phyloP scores from a whole-genome alignment of 176 grass and related monocot species.

The Triticum aestivum region DNA sequence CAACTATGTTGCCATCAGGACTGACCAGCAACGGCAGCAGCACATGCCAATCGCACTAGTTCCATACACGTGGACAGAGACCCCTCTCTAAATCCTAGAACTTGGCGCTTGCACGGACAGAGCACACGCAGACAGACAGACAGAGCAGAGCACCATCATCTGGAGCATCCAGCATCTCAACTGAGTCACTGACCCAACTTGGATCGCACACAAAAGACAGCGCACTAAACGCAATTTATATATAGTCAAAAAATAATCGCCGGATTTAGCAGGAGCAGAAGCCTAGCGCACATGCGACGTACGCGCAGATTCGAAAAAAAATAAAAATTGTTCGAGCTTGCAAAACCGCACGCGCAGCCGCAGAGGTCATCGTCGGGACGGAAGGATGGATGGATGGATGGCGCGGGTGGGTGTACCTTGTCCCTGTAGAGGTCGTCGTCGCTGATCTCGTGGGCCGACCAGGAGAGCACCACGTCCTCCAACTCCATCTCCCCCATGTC shows the following conservation, averaged over 20 bases:
- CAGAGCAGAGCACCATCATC: neutral
- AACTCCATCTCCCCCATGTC: constrained; percentile 16
- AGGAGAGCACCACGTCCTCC: constrained; percentile 51
- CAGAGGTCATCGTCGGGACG: neutral
- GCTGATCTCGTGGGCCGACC: constrained; percentile 34
- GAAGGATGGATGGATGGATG: neutral
- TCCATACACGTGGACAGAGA: neutral
- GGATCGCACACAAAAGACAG: no score
- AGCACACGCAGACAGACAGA: neutral
- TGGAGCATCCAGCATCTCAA: neutral
- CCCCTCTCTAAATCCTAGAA: neutral
- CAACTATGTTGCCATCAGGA: neutral
- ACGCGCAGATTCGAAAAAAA: neutral
- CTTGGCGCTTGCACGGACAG: neutral
- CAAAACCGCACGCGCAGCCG: neutral
- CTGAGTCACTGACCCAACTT: neutral
- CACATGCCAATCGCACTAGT: neutral
- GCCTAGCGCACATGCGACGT: neutral
- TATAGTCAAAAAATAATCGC: neutral
- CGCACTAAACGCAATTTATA: neutral
- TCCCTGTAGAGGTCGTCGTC: constrained; percentile 32
- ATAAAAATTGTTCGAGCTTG: neutral
- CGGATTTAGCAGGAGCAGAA: neutral
- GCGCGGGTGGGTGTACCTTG: constrained; percentile 11
- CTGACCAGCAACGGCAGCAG: neutral